Evolutionary conservation across 148 eudicot species (phyloP), one percentile per base, ranked within the genome.

Genomic region (Camellia sinensis): DNA sequence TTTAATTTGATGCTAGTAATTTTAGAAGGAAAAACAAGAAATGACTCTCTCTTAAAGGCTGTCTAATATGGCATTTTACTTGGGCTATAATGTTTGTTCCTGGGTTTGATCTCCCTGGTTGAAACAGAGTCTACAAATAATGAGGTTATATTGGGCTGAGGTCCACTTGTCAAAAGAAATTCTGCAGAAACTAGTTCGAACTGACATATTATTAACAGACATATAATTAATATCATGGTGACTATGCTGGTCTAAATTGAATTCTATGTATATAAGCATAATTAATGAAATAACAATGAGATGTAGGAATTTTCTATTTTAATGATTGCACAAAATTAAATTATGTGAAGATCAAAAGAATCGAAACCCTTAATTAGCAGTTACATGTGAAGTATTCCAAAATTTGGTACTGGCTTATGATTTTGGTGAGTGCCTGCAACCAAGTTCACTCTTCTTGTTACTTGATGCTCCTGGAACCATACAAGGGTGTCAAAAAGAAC

Each of bases 21-120:
- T 77, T 73, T 15, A 19, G 56, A 76, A 19, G 22, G 37, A 75
- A 76, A 13, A 75, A n/a, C 18, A 19, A 63, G 70, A 62, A 44
- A 48, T 46, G 57, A 76, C 9, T 43, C 45, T 74, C 13, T 18
- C 2, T 43, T 60, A 40, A 43, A 45, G 37, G 12, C 46, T 22
- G 64, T 6, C 11, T 44, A 45, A 43, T 29, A 61, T 44, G 69
- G 48, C 41, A 44, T n/a, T 80, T 19, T 41, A 0, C 14, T n/a
- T 73, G 62, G 77, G 46, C 18, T 63, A 65, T 50, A 41, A 65
- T 14, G 8, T 77, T 4, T 53, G 15, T 66, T 78, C 37, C 69
- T 13, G 54, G 76, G 54, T 43, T 50, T 21, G 53, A 14, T 22
- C 37, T 53, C 40, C n/a, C 37, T 71, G 82, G 68, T 71, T 57